These are phyloP conservation scores for Citrus cavaleriei DNA, from an alignment of 345 rosid genomes.

Conservation along the genomic window DNA sequence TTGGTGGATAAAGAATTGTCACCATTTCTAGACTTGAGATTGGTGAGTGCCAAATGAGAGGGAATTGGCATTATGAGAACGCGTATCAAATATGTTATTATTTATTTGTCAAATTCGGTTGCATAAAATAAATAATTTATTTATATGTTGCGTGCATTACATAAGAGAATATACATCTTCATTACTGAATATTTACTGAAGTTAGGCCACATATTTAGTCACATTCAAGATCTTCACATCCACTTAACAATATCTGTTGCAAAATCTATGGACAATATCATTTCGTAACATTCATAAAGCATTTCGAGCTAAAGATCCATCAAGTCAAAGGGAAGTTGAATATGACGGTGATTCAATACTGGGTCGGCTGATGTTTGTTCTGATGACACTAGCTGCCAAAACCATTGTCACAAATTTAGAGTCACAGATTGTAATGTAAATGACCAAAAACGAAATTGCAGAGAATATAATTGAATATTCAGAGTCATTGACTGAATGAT, in stretches of 20 bases:
- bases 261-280: no score
- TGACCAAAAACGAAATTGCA: background rate
- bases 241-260: no score
- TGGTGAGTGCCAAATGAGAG: background rate
- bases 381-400: background rate
- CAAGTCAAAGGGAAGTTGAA: background rate
- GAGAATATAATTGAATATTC: background rate
- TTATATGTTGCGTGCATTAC: no score
- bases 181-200: no score
- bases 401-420: background rate
- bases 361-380: background rate
- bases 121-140: no score
- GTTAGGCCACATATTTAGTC: no score
- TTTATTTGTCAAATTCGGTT: no score
- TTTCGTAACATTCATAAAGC: background rate
- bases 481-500: background rate
- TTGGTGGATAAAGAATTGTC: constrained; percentile 24
- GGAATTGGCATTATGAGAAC: background rate
- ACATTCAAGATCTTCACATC: no score
- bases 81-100: background rate
- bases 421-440: background rate
- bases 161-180: no score
- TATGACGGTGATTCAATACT: background rate
- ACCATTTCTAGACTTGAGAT: constrained; percentile 21
- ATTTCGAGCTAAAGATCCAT: background rate